phyloP scores from a whole-genome alignment of 2,329 filamentous ascomycete genomes.

The Gliomastix tumulicola region DNA sequence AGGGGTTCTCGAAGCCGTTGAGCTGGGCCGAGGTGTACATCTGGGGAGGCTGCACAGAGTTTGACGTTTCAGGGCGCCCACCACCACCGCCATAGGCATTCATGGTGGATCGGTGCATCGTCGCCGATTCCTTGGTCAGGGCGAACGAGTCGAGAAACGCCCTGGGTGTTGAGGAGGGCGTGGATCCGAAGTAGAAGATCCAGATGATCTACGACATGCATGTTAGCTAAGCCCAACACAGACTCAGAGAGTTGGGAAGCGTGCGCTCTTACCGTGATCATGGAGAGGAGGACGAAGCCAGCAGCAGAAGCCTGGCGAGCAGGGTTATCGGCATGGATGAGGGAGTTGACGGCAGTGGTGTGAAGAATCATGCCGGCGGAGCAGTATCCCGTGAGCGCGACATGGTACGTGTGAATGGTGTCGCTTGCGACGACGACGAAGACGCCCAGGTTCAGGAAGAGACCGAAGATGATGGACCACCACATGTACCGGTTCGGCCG shows the following conservation, averaged over 20 bases:
- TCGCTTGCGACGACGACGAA: slow-evolving; percentile 80
- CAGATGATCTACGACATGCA: slow-evolving; percentile 70
- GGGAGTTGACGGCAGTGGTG: slow-evolving; percentile 76
- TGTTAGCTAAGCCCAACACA: neutral
- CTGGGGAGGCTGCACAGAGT: slow-evolving; percentile 72
- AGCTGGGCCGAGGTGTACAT: slow-evolving; percentile 97
- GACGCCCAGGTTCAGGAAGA: slow-evolving; percentile 75
- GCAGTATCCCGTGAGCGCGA: slow-evolving; percentile 85
- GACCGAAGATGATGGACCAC: slow-evolving; percentile 84
- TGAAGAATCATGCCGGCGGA: slow-evolving; percentile 77
- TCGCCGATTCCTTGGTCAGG: slow-evolving; percentile 75
- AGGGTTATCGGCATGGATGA: slow-evolving; percentile 70
- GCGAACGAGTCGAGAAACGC: slow-evolving; percentile 95
- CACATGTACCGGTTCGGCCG: slow-evolving; percentile 81
- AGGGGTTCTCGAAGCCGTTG: slow-evolving; percentile 93
- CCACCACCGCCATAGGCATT: slow-evolving; percentile 65
- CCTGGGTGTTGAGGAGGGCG: slow-evolving; percentile 77
- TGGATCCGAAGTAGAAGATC: slow-evolving; percentile 98
- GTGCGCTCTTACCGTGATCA: slow-evolving; percentile 74
- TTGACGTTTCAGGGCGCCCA: slow-evolving; percentile 75
- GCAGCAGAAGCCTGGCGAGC: slow-evolving; percentile 81
- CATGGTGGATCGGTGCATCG: slow-evolving; percentile 63
- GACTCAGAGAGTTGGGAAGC: too few relatives aligned
- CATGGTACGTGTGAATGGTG: slow-evolving; percentile 79
- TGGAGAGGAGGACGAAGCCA: slow-evolving; percentile 88